Percentiles rank a stretch among this genome's conserved stretches.
Evolutionary conservation across 108 stramenopile genomes (phyloP).

Genomic region (Hondaea fermentalgiana): DNA sequence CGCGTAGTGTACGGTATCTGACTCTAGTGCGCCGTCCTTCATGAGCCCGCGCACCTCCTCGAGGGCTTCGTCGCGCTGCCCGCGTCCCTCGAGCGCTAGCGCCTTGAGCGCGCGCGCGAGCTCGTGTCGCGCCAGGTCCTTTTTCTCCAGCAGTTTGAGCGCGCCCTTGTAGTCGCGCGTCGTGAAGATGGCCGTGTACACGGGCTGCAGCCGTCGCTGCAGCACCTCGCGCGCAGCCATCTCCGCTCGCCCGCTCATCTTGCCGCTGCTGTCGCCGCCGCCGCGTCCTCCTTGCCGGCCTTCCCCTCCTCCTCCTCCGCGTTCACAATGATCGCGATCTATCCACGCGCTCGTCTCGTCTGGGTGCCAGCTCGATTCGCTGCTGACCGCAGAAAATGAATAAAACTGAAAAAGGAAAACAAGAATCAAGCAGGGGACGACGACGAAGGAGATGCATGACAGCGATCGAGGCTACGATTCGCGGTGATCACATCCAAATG

Average conservation of each 20-base stretch:
- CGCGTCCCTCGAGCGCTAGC: background rate
- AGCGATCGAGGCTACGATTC: no score
- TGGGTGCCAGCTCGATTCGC: no score
- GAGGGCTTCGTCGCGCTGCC: background rate
- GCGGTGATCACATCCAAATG: no score
- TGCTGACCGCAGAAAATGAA: no score
- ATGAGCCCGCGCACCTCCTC: background rate
- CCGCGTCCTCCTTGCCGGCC: no score
- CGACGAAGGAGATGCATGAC: no score
- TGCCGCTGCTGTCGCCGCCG: no score
- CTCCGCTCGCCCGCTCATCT: background rate
- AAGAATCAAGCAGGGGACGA: no score
- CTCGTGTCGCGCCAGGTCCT: background rate
- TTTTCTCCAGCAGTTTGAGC: background rate
- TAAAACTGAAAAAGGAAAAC: no score
- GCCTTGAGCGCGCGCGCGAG: constrained; percentile 1
- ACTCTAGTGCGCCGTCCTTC: background rate
- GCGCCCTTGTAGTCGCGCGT: background rate
- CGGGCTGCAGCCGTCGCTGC: constrained; percentile 12
- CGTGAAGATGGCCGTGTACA: background rate
- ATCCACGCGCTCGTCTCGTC: no score
- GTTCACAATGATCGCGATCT: no score
- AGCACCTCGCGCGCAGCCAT: background rate
- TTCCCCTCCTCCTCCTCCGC: no score
- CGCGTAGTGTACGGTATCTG: background rate